Evolutionary conservation across 352 stramenopile genomes (phyloP), one percentile per base, ranked within the genome.

Genomic region (Phytophthora cajani): DNA sequence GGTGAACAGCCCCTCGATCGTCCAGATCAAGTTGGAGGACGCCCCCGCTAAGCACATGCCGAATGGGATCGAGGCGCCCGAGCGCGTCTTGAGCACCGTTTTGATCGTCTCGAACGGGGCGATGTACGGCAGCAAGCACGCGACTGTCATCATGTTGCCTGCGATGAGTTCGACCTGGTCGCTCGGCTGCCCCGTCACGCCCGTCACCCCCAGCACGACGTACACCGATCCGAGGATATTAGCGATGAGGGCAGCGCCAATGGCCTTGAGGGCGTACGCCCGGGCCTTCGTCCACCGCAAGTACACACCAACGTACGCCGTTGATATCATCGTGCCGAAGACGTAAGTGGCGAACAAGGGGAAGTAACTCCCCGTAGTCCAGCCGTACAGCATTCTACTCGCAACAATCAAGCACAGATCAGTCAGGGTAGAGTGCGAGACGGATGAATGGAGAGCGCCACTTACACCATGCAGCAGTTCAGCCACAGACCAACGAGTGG

Each of bases 91-190:
- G 44, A 81, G 56, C 55, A 84, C 74, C 44, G 67, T 75, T 14
- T 61, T 74, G 46, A 84, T 78, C 14, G 72, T 84, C 58, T 77
- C 77, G 46, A 84, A 80, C 5, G 77, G 74, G 1, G 71, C 78
- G 5, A 78, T 47, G 58, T 80, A 84, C 1, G 74, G 71, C 63
- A 80, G 53, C 40, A 80, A 38, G 44, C 72, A 74, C 19, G 55
- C 69, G 17, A 77, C 42, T 8, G 67, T 70, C 38, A 73, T 67
- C 58, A 84, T 71, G 67, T 80, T 79, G 30, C 77, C 77, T 25
- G 67, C 49, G 16, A 74, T 67, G 3, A 69, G 58, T 12, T 54
- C 61, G 30, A 80, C 62, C 33, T 68, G 38, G 40, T 38, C 23
- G 25, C 23, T 58, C 10, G 68, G 53, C 44, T 74, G 63, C 1